These are phyloP conservation scores for Clonostachys rosea DNA, from an alignment of 2,329 filamentous ascomycete genomes.

Conservation along the genomic window DNA sequence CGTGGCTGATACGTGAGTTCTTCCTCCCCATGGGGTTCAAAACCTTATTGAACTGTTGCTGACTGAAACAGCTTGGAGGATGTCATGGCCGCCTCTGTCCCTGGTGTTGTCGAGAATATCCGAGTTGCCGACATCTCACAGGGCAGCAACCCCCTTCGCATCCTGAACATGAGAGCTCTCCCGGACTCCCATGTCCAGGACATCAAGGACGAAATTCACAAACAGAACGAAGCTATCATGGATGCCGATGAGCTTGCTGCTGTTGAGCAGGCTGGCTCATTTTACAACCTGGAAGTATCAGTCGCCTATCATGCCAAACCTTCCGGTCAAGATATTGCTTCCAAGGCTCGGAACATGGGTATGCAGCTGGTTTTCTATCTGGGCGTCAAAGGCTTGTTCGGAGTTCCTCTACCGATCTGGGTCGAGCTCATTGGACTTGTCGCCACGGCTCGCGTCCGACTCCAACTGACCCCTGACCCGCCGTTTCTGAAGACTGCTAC, in stretches of 20 bases:
- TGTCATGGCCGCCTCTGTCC: conserved; percentile 94
- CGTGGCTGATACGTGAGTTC: conserved; percentile 71
- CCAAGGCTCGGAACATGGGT: conserved; percentile 91
- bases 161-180: conserved; percentile 81
- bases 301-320: conserved; percentile 89
- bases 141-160: conserved; percentile 83
- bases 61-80: conserved; percentile 44
- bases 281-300: conserved; percentile 87
- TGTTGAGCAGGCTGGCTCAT: conserved; percentile 85
- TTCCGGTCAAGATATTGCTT: conserved; percentile 62
- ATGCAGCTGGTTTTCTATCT: conserved; percentile 96
- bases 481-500: conserved; percentile 91
- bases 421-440: conserved; percentile 90
- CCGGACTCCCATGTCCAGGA: conserved; percentile 75
- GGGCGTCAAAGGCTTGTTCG: conserved; percentile 83
- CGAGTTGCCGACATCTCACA: conserved; percentile 94
- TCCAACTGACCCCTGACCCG: conserved; percentile 84
- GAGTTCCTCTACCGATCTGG: conserved; percentile 81
- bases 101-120: conserved; percentile 87
- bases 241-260: conserved; percentile 84
- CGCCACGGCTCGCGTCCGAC: conserved; percentile 75
- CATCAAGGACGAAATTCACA: conserved; percentile 75
- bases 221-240: conserved; percentile 75
- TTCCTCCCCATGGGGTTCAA: background rate
- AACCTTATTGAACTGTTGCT: conserved; percentile 6